Conservation (phyloP, 257 asterid genomes). For the Plantago ovata region DNA sequence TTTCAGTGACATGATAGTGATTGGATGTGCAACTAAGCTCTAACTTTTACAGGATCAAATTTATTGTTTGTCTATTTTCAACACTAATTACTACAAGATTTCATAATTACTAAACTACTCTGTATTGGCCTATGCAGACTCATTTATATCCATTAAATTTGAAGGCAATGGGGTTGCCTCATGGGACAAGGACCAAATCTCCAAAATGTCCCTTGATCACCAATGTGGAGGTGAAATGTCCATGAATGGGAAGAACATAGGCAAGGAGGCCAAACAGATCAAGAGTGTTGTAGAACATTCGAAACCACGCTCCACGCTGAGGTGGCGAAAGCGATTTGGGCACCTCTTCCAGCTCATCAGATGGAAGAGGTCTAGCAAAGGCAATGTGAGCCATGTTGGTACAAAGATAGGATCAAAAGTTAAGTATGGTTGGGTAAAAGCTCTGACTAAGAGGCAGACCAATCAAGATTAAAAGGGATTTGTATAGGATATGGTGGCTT, state of each 20-base stretch:
- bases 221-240: slow-evolving; percentile 15
- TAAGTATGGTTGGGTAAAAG: slow-evolving; percentile 71
- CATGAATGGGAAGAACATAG: slow-evolving; percentile 14
- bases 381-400: slow-evolving; percentile 49
- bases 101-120: neutral
- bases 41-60: slow-evolving; percentile 9
- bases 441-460: slow-evolving; percentile 56
- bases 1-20: neutral
- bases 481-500: slow-evolving; percentile 16
- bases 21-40: too few relatives aligned
- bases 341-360: slow-evolving; percentile 66
- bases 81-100: neutral
- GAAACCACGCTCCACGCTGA: slow-evolving; percentile 41
- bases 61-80: slow-evolving; percentile 6
- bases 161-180: slow-evolving; percentile 64
- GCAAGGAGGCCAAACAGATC: slow-evolving; percentile 24
- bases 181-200: slow-evolving; percentile 42
- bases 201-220: slow-evolving; percentile 19
- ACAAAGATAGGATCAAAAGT: slow-evolving; percentile 48
- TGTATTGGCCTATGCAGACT: slow-evolving; percentile 38
- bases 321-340: slow-evolving; percentile 84
- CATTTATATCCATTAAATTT: slow-evolving; percentile 90
- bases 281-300: slow-evolving; percentile 52
- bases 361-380: slow-evolving; percentile 59
- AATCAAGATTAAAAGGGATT: slow-evolving; percentile 36